phyloP scores from a whole-genome alignment of 805 yeast genomes.

The Zygoascus biomembranicola region DNA sequence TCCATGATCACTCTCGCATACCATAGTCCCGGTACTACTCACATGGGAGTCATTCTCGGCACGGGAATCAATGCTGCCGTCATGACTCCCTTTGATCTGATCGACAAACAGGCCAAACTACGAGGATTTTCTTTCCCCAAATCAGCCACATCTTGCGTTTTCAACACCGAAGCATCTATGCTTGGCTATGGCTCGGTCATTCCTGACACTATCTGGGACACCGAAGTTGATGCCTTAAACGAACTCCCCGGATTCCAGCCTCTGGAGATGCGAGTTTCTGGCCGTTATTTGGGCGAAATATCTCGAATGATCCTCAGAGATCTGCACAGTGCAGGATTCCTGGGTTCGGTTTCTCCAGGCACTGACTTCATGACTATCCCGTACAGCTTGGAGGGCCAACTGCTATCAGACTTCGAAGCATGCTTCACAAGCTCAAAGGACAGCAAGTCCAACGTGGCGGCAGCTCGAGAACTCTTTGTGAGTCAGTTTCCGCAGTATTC shows the following conservation, averaged over 20 bases:
- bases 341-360: conserved; percentile 16
- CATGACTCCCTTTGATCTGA: conserved; percentile 59
- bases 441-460: conserved; percentile 3
- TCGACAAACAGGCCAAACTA: conserved; percentile 49
- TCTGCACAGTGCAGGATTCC: conserved; percentile 36
- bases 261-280: conserved; percentile 80
- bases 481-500: conserved; percentile 4
- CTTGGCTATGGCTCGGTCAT: conserved; percentile 65
- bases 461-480: conserved; percentile 18
- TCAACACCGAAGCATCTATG: conserved; percentile 91
- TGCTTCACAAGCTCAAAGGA: conserved; percentile 8
- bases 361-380: neutral
- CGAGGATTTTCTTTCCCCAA: conserved; percentile 8
- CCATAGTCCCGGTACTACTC: conserved; percentile 41
- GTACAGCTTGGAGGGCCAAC: conserved; percentile 19
- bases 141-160: conserved; percentile 35
- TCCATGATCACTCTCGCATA: conserved; percentile 71
- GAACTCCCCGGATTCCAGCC: conserved; percentile 77
- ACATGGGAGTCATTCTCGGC: conserved; percentile 80
- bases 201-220: conserved; percentile 73
- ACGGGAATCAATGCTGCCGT: conserved; percentile 75
- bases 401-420: conserved; percentile 23
- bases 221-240: conserved; percentile 47
- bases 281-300: conserved; percentile 84
- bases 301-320: conserved; percentile 66